Conservation (phyloP, 208 protist genomes). For the Leishmania guyanensis region DNA sequence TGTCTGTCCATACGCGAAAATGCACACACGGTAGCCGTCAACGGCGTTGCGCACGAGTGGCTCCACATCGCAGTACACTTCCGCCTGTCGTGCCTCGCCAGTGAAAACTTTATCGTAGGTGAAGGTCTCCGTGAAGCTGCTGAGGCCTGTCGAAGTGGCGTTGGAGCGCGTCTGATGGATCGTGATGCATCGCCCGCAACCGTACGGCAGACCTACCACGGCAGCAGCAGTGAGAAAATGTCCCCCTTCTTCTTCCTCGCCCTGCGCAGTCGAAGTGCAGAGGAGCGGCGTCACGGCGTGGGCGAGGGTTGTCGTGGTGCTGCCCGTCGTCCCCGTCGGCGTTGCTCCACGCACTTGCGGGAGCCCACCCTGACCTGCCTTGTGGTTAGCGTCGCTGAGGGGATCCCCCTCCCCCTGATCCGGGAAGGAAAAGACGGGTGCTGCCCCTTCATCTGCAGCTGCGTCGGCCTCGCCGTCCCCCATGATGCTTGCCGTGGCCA, state of each 20-base stretch:
- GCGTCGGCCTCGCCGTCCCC: neutral
- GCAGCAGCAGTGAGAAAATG: neutral
- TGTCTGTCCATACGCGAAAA: conserved; percentile 94
- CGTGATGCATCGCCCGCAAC: conserved; percentile 24
- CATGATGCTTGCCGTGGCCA: neutral
- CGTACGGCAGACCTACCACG: neutral
- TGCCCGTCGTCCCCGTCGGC: neutral
- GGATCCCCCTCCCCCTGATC: conserved; percentile 4
- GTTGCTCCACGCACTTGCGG: neutral
- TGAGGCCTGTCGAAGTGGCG: conserved; percentile 69
- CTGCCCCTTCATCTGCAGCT: conserved; percentile 1
- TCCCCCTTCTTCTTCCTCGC: neutral
- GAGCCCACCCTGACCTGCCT: neutral
- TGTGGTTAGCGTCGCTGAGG: neutral
- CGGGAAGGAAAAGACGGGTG: conserved; percentile 22
- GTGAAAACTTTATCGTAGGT: conserved; percentile 57
- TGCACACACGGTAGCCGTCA: conserved; percentile 91
- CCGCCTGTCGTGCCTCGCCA: conserved; percentile 40
- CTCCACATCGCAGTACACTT: conserved; percentile 90
- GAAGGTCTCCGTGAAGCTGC: conserved; percentile 42
- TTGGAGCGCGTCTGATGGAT: conserved; percentile 63
- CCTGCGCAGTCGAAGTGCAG: neutral
- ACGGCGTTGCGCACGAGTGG: conserved; percentile 90
- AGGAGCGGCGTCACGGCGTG: neutral
- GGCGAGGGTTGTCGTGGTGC: neutral